Base-by-base conservation (phyloP, 2,329 filamentous ascomycete genomes). In the Plectosphaerella sp. region DNA sequence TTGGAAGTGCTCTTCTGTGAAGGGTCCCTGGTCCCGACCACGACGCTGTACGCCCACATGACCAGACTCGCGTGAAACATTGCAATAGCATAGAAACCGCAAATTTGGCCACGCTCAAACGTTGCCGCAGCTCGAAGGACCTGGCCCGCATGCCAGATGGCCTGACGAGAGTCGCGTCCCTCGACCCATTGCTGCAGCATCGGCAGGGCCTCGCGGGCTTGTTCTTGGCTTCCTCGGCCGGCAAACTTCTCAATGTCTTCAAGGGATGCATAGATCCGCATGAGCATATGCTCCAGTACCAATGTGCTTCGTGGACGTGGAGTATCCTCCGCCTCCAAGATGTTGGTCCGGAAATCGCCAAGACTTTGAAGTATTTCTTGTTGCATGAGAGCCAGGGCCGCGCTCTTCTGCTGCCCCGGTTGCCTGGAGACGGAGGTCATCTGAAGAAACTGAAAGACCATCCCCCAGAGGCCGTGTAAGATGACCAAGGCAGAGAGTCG, bases 191-290 rank as follows among this genome's bases (percentile, higher is more conserved):
- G 62, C 0, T 65, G 57, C 0, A 70, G 61, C 2, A 60, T 62
- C 11, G 67, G 60, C 22, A 66, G 67, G 0, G 67, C 64, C 6
- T 61, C 58, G 0, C 65, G 62, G 3, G 71, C 68, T 47, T 69
- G 68, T 24, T 71, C 64, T 14, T 67, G 64, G 6, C 71, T 70
- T 18, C 71, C 66, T 47, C 72, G 72, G 3, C 72, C 72, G 1
- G 71, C 71, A 18, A 73, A 72, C 1, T 71, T 62, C 12, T 75
- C 70, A 0, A 75, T 61, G 6, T 71, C 67, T 28, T 74, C 72
- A 0, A 75, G 63, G 0, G 72, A 71, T 51, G 70, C 67, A 25
- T 73, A 61, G 1, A 74, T 59, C 5, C 70, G 65, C 45, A 73
- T 60, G 0, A 65, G 61, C 3, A 64, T 59, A 2, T 65, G 58